Evolutionary conservation across 768 basidiomycete genomes (phyloP), one percentile per base, ranked within the genome.

Genomic region (Lactarius trivialis): DNA sequence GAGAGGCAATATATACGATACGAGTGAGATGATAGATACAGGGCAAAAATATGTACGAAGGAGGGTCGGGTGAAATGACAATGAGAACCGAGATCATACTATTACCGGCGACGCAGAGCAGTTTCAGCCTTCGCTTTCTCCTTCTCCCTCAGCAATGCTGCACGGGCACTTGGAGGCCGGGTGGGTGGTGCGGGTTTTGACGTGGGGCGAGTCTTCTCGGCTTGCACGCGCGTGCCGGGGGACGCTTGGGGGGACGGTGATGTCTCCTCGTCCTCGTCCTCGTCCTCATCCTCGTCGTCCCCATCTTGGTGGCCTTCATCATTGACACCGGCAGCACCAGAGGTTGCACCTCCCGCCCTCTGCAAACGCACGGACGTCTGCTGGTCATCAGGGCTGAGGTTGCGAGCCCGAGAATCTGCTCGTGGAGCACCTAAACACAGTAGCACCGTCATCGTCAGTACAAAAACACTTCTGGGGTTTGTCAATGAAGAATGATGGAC

Each of bases 81-180:
- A 48, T 7, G 14, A 48, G 45, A 24, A 14, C 45, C 4, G 12
- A n/a, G 12, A 14, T 48, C 24, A 41, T 9, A n/a, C n/a, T n/a
- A 33, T 61, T 48, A 56, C 12, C 28, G 34, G 15, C 39, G 49
- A 32, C 32, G 60, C 36, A 17, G 28, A 14, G 12, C 5, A 5
- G 34, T 21, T 11, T 39, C 37, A 7, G 41, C 17, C 7, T 21
- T 54, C n/a, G 33, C 17, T 26, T 45, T 45, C 43, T 51, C 57
- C 24, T 50, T 55, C 36, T 55, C 57, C 15, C 50, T 21, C 53
- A 59, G 59, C 14, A 19, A 19, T 19, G 61, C 64, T 15, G 64
- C 64, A 17, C 64, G 50, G 21, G 64, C 63, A 21, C 64, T 61
- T 12, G n/a, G 43, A 12, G 55, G 51, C 2, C 61, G 61, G 26